Evolutionary conservation across 1,284 basidiomycete genomes (phyloP).

Genomic region (Ganoderma sinense): DNA sequence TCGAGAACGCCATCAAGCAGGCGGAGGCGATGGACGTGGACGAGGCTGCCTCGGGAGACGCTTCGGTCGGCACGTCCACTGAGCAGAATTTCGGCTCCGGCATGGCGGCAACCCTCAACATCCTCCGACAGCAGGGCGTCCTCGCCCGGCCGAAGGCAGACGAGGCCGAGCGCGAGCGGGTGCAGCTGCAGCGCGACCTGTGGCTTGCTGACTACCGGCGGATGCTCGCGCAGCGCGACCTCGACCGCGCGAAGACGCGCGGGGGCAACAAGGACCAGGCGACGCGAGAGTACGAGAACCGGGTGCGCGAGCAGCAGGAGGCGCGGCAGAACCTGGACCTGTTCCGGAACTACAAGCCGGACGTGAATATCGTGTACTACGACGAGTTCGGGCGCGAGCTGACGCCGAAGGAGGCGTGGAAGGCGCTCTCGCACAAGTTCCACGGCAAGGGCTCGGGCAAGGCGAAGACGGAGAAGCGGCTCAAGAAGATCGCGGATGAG

Average conservation of each 20-base stretch:
- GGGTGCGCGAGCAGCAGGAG: conserved; percentile 90
- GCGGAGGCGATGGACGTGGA: conserved; percentile 62
- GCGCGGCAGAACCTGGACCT: conserved; percentile 83
- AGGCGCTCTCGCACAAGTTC: conserved; percentile 93
- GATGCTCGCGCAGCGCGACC: conserved; percentile 79
- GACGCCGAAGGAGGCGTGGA: conserved; percentile 97
- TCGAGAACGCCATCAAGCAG: conserved; percentile 69
- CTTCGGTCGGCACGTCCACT: conserved; percentile 65
- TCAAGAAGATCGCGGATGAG: conserved; percentile 95
- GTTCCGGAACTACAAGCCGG: conserved; percentile 96
- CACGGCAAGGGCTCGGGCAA: conserved; percentile 94
- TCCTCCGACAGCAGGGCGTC: conserved; percentile 94
- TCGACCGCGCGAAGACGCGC: conserved; percentile 78
- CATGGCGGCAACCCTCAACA: conserved; percentile 87
- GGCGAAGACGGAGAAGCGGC: conserved; percentile 93
- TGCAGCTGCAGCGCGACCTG: conserved; percentile 86
- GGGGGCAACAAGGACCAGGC: conserved; percentile 93
- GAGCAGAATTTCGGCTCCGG: conserved; percentile 83
- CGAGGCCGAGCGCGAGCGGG: conserved; percentile 79
- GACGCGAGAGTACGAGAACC: conserved; percentile 94
- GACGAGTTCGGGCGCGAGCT: conserved; percentile 94
- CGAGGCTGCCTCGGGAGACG: conserved; percentile 37
- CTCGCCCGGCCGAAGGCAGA: conserved; percentile 73
- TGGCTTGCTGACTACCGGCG: conserved; percentile 91
- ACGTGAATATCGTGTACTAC: conserved; percentile 95